These are phyloP conservation scores for Heliophila coronopifolia DNA, from an alignment of 441 rosid genomes.

Conservation along the genomic window DNA sequence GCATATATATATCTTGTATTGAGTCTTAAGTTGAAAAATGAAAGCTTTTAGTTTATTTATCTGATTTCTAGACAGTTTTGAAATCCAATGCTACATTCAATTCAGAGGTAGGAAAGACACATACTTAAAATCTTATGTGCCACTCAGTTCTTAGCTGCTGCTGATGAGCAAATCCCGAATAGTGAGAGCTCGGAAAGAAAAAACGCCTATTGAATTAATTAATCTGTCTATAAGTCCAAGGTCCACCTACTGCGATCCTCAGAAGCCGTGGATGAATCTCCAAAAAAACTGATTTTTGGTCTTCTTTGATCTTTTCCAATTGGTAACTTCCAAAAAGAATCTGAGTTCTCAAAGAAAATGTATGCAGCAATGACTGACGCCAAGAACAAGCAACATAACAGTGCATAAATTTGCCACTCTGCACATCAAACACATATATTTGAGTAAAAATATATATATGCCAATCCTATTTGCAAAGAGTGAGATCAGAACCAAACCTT, in stretches of 20 bases:
- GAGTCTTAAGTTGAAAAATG: conserved; percentile 11
- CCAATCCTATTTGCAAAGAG: not conserved
- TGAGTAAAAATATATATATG: not conserved
- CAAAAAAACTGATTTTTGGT: conserved; percentile 53
- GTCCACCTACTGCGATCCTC: conserved; percentile 55
- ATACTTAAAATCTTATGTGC: too few species aligned
- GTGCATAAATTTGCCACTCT: conserved; percentile 91
- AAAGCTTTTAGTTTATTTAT: conserved; percentile 1
- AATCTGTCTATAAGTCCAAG: conserved; percentile 51
- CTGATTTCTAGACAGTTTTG: not conserved
- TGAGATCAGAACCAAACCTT: conserved; percentile 43
- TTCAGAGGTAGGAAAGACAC: too few species aligned
- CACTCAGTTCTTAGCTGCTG: too few species aligned
- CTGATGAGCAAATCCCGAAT: conserved; percentile 15
- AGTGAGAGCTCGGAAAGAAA: not conserved
- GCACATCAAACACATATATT: conserved; percentile 16
- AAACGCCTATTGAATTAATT: conserved; percentile 4
- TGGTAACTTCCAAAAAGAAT: conserved; percentile 83
- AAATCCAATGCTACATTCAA: too few species aligned
- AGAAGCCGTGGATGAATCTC: conserved; percentile 47
- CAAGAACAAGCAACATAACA: conserved; percentile 68
- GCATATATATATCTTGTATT: conserved; percentile 17
- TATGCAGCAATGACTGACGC: conserved; percentile 75
- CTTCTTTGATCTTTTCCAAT: conserved; percentile 45
- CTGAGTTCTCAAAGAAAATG: conserved; percentile 76